phyloP scores from a whole-genome alignment of 495 filamentous ascomycete species.

The Neurospora terricola region DNA sequence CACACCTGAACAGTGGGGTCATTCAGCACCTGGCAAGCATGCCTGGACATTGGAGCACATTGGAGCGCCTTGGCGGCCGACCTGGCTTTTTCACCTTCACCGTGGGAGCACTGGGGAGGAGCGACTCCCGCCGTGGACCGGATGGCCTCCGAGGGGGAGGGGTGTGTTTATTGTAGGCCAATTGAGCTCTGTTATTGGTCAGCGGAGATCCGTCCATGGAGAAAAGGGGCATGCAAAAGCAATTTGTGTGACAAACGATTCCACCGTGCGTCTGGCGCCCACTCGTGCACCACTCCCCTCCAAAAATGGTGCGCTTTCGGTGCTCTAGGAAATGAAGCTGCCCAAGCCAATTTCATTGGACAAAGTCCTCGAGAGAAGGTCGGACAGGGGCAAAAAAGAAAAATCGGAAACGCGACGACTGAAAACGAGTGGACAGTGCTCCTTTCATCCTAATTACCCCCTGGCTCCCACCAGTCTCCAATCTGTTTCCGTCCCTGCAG shows the following conservation, averaged over 20 bases:
- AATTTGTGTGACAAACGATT: background rate
- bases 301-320: constrained; percentile 9
- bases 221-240: background rate
- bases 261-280: background rate
- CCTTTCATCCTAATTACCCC: background rate
- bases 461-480: background rate
- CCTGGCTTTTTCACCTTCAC: background rate
- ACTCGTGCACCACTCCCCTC: background rate
- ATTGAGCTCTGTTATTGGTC: background rate
- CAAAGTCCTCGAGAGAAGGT: background rate
- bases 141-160: background rate
- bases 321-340: constrained; percentile 13
- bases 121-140: background rate
- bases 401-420: constrained; percentile 10
- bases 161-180: background rate
- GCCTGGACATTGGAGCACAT: background rate
- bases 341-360: constrained; percentile 10
- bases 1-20: background rate
- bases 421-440: constrained; percentile 8
- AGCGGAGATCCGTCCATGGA: background rate
- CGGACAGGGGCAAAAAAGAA: constrained; percentile 15
- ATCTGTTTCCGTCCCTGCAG: background rate
- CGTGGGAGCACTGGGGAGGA: background rate
- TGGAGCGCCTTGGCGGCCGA: background rate
- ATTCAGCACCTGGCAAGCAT: background rate